Evolutionary conservation across 2,329 filamentous ascomycete species (phyloP), one percentile per base, ranked within the genome.

Genomic region (Pyrenophora tritici-repentis): DNA sequence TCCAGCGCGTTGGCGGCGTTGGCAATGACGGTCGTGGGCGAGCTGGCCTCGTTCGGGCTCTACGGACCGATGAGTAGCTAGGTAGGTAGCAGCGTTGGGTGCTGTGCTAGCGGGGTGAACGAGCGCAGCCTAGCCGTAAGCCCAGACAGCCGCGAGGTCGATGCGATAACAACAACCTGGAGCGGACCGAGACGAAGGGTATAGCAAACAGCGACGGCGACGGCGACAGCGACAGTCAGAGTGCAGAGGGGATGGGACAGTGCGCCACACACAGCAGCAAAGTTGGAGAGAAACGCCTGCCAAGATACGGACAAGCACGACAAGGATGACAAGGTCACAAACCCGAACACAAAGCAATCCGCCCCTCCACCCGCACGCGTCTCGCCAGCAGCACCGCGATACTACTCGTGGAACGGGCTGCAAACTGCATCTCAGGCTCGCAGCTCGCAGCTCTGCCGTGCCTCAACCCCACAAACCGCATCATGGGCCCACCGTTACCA

Each of bases 21-120:
- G 51, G 53, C 47, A 53, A 53, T 59, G 57, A 61, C 54, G 55
- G 53, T 47, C 33, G 56, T 50, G 56, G 41, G 46, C 58, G 47
- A 58, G 58, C 52, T 51, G 59, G 51, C 45, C 45, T 50, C 42
- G 44, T 41, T 43, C 52, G 54, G 55, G 56, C 58, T 54, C 55
- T 53, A 56, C 62, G 58, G 56, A 62, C 59, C 65, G 63, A 62
- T 64, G 63, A 62, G 62, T 62, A 55, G 47, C 42, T 63, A 46
- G 50, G 50, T 53, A 47, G 50, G 51, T 62, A 55, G 47, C 42
- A 64, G 48, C 52, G 50, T 53, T 50, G 50, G 51, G 51, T 57
- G 59, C 55, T 43, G 45, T 58, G 47, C 50, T 66, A 65, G 62
- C 47, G 61, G 48, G 26, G 37, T 35, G 38, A 55, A 41, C 46